Conservation (phyloP, 768 basidiomycete genomes). For the Boletales sp. region DNA sequence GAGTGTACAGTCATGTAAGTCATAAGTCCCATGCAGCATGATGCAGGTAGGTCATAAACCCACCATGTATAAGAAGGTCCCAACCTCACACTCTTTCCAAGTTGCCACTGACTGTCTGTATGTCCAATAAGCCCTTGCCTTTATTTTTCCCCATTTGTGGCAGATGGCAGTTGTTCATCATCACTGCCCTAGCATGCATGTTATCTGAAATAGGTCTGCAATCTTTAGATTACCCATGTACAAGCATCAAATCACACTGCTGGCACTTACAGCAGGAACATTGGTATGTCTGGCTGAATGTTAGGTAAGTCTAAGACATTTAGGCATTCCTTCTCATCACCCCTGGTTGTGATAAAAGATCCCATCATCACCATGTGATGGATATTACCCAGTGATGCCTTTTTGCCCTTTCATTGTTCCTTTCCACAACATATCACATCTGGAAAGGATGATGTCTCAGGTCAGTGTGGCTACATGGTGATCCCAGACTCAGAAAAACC, state of each 20-base stretch:
- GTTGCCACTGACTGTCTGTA: not conserved
- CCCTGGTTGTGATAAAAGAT: not conserved
- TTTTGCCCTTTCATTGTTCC: not conserved
- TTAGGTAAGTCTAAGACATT: conserved; percentile 1
- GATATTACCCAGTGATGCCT: not conserved
- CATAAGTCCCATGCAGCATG: not conserved
- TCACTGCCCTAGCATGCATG: not conserved
- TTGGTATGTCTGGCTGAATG: not conserved
- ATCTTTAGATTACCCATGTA: too few species aligned
- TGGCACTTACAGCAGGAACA: not conserved
- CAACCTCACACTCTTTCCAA: not conserved
- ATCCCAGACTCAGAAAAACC: not conserved
- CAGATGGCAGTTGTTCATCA: not conserved
- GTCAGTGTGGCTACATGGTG: too few species aligned
- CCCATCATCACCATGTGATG: not conserved
- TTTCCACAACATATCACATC: not conserved
- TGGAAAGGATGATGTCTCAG: too few species aligned
- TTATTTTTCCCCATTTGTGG: not conserved
- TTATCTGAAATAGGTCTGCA: not conserved
- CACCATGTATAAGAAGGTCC: conserved; percentile 2
- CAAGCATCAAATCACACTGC: too few species aligned
- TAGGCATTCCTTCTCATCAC: not conserved
- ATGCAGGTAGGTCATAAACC: conserved; percentile 1
- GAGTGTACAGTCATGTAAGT: not conserved
- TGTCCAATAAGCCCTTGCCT: not conserved